These are phyloP conservation scores for Pythium sp. DNA, from an alignment of 352 stramenopile genomes.

Conservation along the genomic window DNA sequence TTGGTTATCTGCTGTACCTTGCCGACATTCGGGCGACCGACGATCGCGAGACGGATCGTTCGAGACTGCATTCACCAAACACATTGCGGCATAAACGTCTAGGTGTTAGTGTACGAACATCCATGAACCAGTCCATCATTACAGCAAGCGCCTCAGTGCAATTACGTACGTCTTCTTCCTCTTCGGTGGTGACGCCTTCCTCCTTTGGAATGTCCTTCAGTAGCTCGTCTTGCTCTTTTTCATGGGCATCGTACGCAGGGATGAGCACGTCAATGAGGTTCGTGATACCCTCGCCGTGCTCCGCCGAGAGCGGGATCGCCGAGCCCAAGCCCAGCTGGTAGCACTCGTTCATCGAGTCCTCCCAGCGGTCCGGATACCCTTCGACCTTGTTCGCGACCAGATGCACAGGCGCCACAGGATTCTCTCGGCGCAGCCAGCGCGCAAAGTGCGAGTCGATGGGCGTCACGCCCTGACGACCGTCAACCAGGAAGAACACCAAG, in stretches of 20 bases:
- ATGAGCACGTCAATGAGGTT: constrained; percentile 71
- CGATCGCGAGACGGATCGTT: constrained; percentile 75
- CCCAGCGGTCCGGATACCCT: constrained; percentile 61
- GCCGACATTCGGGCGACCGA: constrained; percentile 76
- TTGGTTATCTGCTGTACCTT: constrained; percentile 26
- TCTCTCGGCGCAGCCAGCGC: constrained; percentile 66
- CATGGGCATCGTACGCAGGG: constrained; percentile 63
- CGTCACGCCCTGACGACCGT: constrained; percentile 75
- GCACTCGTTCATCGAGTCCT: constrained; percentile 71
- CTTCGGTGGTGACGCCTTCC: constrained; percentile 17
- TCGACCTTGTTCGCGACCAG: constrained; percentile 81
- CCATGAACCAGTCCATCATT: background rate
- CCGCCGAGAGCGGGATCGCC: constrained; percentile 68
- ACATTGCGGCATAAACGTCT: background rate
- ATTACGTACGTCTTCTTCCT: constrained; percentile 54
- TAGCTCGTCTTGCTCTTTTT: constrained; percentile 39
- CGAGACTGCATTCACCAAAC: constrained; percentile 31
- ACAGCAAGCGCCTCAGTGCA: background rate
- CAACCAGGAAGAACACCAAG: constrained; percentile 78
- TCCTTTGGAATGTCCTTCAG: constrained; percentile 19
- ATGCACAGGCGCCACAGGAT: constrained; percentile 57
- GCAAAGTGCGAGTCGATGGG: constrained; percentile 80
- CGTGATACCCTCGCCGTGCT: constrained; percentile 75
- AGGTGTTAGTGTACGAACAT: background rate
- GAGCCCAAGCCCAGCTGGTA: constrained; percentile 69